These are phyloP conservation scores for Hypoxylon sp. DNA, from an alignment of 2,329 filamentous ascomycete species.

Conservation along the genomic window DNA sequence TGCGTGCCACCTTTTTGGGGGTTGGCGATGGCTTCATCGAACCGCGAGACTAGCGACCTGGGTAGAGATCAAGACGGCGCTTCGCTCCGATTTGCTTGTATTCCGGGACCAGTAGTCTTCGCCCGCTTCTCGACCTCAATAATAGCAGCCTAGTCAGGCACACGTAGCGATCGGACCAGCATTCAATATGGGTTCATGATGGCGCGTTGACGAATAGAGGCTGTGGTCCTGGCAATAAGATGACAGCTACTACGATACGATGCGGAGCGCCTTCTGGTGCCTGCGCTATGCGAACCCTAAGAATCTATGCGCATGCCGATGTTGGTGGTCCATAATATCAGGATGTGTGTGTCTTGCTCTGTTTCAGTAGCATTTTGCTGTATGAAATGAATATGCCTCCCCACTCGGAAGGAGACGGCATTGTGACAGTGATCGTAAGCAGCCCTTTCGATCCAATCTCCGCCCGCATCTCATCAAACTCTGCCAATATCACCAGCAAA, in stretches of 20 bases:
- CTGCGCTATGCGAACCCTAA: slow-evolving; percentile 36
- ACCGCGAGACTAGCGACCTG: slow-evolving; percentile 24
- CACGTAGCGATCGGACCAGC: slow-evolving; percentile 29
- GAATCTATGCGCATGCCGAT: slow-evolving; percentile 22
- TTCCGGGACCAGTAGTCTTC: slow-evolving; percentile 7
- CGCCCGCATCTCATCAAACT: slow-evolving; percentile 17
- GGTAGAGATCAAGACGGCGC: slow-evolving; percentile 28
- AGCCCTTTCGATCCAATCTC: slow-evolving; percentile 29
- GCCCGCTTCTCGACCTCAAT: slow-evolving; percentile 12
- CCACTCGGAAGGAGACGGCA: slow-evolving; percentile 35
- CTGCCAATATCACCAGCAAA: slow-evolving; percentile 14
- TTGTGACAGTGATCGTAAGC: slow-evolving; percentile 32
- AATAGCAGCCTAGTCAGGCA: slow-evolving; percentile 25
- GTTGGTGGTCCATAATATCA: slow-evolving; percentile 34
- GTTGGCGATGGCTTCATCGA: slow-evolving; percentile 40
- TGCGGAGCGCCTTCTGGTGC: slow-evolving; percentile 30
- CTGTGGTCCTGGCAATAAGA: slow-evolving; percentile 12
- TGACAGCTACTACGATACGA: slow-evolving; percentile 24
- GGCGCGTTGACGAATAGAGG: slow-evolving; percentile 20
- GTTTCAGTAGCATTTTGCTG: slow-evolving; percentile 29
- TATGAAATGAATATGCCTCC: slow-evolving; percentile 34
- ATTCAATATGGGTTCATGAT: slow-evolving; percentile 15
- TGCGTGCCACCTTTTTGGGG: slow-evolving; percentile 34
- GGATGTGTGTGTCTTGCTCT: too few species aligned
- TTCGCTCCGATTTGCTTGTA: slow-evolving; percentile 33